These are phyloP conservation scores for Pharus latifolius DNA, from an alignment of 176 grass and related monocot species.

Conservation along the genomic window DNA sequence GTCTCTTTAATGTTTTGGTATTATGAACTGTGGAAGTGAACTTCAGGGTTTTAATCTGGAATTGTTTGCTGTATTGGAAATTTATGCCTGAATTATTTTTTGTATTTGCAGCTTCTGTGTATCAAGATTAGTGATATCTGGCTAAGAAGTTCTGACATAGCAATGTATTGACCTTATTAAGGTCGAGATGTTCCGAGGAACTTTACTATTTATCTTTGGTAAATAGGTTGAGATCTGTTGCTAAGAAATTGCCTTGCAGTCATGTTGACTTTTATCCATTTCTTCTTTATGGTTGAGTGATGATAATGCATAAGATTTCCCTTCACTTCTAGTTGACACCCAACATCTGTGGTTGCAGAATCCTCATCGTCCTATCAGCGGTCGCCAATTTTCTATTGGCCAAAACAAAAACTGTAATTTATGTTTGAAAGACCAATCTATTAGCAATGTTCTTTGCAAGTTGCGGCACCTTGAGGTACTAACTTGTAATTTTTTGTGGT, in stretches of 20 bases:
- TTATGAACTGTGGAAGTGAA: no score
- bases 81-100: no score
- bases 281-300: background rate
- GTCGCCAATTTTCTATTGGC: constrained; percentile 22
- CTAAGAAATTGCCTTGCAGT: background rate
- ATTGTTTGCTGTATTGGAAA: no score
- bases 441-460: constrained; percentile 38
- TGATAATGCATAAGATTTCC: background rate
- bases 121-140: no score
- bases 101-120: no score
- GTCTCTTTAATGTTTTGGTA: no score
- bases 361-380: constrained; percentile 27
- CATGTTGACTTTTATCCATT: background rate
- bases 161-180: no score
- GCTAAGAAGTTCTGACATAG: no score
- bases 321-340: background rate
- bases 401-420: constrained; percentile 24
- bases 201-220: no score
- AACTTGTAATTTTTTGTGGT: background rate
- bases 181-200: no score
- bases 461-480: constrained; percentile 40
- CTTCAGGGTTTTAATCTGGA: no score
- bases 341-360: constrained; percentile 31
- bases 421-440: constrained; percentile 23
- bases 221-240: background rate